Evolutionary conservation across 2,329 filamentous ascomycete species (phyloP).

Genomic region (Pseudogymnoascus sp.): DNA sequence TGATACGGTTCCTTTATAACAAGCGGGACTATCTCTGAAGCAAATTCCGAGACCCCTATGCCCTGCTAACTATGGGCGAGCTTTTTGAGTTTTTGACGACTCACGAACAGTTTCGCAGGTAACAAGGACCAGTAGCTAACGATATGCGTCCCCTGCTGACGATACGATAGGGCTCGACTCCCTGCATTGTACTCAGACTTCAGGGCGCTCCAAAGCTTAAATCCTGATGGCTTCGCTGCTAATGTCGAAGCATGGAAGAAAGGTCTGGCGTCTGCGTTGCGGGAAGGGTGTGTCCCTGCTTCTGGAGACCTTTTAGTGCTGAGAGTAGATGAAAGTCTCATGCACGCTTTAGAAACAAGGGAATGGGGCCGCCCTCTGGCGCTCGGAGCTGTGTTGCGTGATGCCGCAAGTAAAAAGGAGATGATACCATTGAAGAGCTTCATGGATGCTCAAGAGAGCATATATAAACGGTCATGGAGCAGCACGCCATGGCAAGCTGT

Average conservation of each 20-base stretch:
- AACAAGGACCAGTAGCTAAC: constrained; percentile 14
- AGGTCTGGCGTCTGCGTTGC: constrained; percentile 62
- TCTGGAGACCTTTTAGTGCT: constrained; percentile 45
- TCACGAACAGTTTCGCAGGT: constrained; percentile 57
- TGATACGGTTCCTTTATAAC: not conserved
- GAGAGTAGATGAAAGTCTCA: constrained; percentile 54
- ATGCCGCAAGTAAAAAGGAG: constrained; percentile 62
- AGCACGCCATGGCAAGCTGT: constrained; percentile 60
- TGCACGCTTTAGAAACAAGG: constrained; percentile 64
- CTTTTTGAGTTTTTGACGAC: constrained; percentile 60
- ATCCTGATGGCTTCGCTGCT: constrained; percentile 77
- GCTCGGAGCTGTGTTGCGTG: constrained; percentile 67
- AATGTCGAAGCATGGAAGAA: constrained; percentile 75
- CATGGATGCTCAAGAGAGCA: constrained; percentile 54
- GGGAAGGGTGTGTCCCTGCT: constrained; percentile 46
- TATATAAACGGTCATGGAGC: constrained; percentile 64
- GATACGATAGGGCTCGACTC: constrained; percentile 56
- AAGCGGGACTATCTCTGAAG: not conserved
- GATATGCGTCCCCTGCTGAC: not conserved
- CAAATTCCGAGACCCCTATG: not conserved
- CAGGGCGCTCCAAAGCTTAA: constrained; percentile 61
- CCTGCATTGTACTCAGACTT: constrained; percentile 89
- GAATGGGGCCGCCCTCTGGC: constrained; percentile 78
- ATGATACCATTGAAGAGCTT: constrained; percentile 69
- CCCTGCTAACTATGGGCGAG: constrained; percentile 49